Evolutionary conservation across 495 filamentous ascomycete species (phyloP).

Genomic region (Xylaria longipes): DNA sequence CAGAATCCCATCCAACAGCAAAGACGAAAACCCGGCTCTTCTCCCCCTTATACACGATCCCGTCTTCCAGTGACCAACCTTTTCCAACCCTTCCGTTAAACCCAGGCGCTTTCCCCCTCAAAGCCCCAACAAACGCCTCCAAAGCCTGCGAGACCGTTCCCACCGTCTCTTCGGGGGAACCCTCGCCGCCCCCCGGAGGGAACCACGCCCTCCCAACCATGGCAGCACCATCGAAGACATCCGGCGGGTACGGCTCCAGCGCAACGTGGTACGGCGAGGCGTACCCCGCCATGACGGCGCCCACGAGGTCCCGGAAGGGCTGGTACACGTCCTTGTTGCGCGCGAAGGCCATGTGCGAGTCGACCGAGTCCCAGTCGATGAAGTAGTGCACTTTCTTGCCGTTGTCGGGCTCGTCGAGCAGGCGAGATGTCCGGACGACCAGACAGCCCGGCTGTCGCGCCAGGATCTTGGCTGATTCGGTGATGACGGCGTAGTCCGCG

Average conservation of each 20-base stretch:
- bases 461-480: constrained; percentile 19
- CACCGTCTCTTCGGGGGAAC: constrained; percentile 16
- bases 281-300: constrained; percentile 8
- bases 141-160: neutral
- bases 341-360: constrained; percentile 31
- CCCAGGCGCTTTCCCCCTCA: constrained; percentile 19
- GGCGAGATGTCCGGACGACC: neutral
- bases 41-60: constrained; percentile 51
- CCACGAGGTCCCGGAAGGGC: constrained; percentile 25
- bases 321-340: constrained; percentile 14
- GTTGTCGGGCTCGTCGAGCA: constrained; percentile 17
- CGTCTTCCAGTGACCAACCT: constrained; percentile 54
- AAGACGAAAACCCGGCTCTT: constrained; percentile 49
- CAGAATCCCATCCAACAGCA: constrained; percentile 60
- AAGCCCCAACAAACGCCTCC: neutral
- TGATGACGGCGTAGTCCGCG: constrained; percentile 16
- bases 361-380: constrained; percentile 31
- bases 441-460: constrained; percentile 28
- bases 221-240: neutral
- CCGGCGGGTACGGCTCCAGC: constrained; percentile 23
- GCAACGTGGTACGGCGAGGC: constrained; percentile 28
- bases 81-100: constrained; percentile 42
- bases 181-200: constrained; percentile 18
- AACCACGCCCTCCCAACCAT: constrained; percentile 13
- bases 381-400: constrained; percentile 18